Conservation (phyloP, 495 filamentous ascomycete genomes). For the Daldinia childiae region DNA sequence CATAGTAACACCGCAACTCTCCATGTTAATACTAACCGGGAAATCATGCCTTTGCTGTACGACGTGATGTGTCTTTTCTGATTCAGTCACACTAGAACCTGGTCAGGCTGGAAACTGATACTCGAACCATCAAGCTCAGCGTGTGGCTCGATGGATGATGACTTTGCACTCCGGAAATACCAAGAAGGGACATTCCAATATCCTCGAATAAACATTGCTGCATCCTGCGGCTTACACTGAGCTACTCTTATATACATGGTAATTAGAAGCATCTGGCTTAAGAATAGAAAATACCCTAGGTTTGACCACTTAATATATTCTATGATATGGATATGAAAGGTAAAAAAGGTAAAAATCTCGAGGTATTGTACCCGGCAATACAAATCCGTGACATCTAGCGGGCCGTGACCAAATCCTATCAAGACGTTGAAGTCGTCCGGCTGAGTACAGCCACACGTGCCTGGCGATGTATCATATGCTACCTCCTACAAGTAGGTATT, state of each 20-base stretch:
- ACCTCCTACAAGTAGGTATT: not conserved
- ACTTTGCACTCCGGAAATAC: not conserved
- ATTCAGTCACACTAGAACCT: slow-evolving; percentile 12
- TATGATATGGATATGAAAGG: no score
- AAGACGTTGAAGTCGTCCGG: not conserved
- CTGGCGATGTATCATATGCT: slow-evolving; percentile 10
- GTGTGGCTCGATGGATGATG: slow-evolving; percentile 8
- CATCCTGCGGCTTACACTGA: not conserved
- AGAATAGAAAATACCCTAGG: not conserved
- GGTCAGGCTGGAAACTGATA: slow-evolving; percentile 1
- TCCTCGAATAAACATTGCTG: slow-evolving; percentile 6
- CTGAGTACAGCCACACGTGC: slow-evolving; percentile 20
- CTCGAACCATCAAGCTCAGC: slow-evolving; percentile 15
- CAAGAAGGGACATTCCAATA: not conserved
- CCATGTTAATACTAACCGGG: not conserved
- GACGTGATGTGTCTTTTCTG: slow-evolving; percentile 30
- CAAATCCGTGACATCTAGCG: slow-evolving; percentile 18
- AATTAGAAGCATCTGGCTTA: not conserved
- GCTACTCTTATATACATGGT: not conserved
- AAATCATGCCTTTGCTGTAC: slow-evolving; percentile 20
- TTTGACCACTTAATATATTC: not conserved
- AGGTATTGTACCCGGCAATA: not conserved
- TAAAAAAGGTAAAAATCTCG: not conserved
- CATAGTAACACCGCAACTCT: not conserved
- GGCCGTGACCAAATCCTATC: slow-evolving; percentile 13